Percentiles rank a stretch among this genome's conserved stretches.
These are phyloP conservation scores for Gnomoniopsis sp. DNA, from an alignment of 2,329 filamentous ascomycete species.

Conservation along the genomic window DNA sequence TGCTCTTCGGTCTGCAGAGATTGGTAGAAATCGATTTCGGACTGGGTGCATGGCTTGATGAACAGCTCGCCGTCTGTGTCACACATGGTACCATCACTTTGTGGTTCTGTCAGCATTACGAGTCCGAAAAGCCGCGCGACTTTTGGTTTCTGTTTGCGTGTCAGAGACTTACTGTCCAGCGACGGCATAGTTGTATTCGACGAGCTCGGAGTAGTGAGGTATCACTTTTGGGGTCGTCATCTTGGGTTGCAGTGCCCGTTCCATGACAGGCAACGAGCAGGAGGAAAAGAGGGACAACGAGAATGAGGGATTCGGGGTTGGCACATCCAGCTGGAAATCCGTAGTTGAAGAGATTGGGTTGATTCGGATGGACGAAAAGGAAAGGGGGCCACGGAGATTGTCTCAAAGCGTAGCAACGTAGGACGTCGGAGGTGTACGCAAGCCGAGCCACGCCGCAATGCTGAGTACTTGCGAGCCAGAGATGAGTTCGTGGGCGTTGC, in stretches of 20 bases:
- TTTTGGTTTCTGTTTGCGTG: background rate
- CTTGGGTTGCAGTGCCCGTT: slow-evolving; percentile 21
- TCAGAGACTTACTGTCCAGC: slow-evolving; percentile 70
- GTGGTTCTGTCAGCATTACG: slow-evolving; percentile 20
- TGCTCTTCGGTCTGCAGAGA: slow-evolving; percentile 57
- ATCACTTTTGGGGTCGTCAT: slow-evolving; percentile 32
- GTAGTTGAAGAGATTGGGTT: background rate
- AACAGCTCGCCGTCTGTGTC: slow-evolving; percentile 80
- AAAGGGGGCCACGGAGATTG: slow-evolving; percentile 11
- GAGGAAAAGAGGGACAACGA: slow-evolving; percentile 5
- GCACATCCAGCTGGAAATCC: slow-evolving; percentile 10
- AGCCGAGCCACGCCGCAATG: slow-evolving; percentile 1
- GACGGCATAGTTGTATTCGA: slow-evolving; percentile 71
- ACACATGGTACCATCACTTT: slow-evolving; percentile 84
- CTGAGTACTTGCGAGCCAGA: too few species aligned
- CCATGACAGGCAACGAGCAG: slow-evolving; percentile 3
- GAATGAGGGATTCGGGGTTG: slow-evolving; percentile 1
- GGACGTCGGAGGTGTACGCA: slow-evolving; percentile 6
- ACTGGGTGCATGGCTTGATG: slow-evolving; percentile 86
- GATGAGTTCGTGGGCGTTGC: background rate
- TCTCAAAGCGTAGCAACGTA: slow-evolving; percentile 12
- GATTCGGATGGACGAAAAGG: background rate
- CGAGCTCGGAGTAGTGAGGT: slow-evolving; percentile 58
- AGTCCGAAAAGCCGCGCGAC: background rate
- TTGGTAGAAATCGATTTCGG: slow-evolving; percentile 90